Base-by-base conservation (phyloP, 768 basidiomycete genomes). In the Lactarius tabidus region DNA sequence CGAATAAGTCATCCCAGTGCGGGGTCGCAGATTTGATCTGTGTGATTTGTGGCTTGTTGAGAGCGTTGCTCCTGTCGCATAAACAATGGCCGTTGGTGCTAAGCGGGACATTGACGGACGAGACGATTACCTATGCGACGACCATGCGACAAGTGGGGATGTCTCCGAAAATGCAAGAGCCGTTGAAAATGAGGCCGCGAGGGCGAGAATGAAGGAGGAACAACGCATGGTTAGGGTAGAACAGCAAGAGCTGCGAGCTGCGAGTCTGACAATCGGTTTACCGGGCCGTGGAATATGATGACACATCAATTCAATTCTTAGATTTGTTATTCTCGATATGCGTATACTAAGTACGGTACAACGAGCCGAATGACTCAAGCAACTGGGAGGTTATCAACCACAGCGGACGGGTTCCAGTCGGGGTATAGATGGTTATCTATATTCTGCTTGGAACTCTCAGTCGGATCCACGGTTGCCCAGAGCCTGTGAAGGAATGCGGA, bases 131-230 rank as follows among this genome's bases (percentile, higher is more conserved):
- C 79, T 80, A 52, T 81, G 77, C 28, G 88, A 89, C 1, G 89
- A 84, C 90, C 91, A 92, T 14, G 84, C 83, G 2, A 92, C 74
- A 17, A 91, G 71, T 10, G 90, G 90, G 6, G 78, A 73, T 0
- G 89, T 88, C 63, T 85, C 79, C 10, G 82, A 82, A 74, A 84
- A 89, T 4, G 87, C 88, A 35, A 81, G 71, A 2, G 78, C 83
- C 7, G 81, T 72, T 6, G 79, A 78, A 43, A 80, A 78, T 43
- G 85, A 69, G 12, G 74, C 70, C 26, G 81, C 78, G 36, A 80
- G 74, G 54, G 84, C 74, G 57, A 83, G 36, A 60, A 84, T 73
- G 59, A 83, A 58, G 59, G 81, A 71, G 33, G 78, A 76, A 66
- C 72, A 73, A 63, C 75, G 77, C 84, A 86, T 86, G 64, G 71